Conservation (phyloP, 1,284 basidiomycete species). For the Sporisorium scitamineum region DNA sequence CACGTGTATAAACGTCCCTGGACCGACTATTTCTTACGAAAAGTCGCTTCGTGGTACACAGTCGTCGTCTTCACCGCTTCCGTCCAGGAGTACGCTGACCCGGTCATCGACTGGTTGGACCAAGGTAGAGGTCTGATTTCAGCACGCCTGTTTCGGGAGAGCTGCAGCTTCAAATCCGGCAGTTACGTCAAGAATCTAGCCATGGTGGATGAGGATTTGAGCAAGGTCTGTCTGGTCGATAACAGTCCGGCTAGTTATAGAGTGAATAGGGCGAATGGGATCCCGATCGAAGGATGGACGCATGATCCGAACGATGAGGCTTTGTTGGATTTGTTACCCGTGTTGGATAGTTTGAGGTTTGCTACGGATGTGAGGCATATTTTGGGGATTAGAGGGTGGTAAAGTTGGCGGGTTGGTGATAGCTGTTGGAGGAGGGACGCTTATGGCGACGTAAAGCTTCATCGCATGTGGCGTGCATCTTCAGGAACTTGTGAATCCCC, state of each 20-base stretch:
- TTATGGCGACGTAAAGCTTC: too few relatives aligned
- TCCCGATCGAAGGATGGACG: constrained; percentile 99
- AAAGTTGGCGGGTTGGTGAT: too few relatives aligned
- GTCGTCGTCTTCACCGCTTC: constrained; percentile 98
- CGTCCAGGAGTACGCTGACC: constrained; percentile 99
- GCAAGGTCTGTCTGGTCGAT: constrained; percentile 91
- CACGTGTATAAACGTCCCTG: constrained; percentile 99
- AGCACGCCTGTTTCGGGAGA: constrained; percentile 92
- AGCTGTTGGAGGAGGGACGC: too few relatives aligned
- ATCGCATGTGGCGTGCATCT: neutral
- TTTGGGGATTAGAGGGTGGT: constrained; percentile 77
- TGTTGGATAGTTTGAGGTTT: constrained; percentile 94
- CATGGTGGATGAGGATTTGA: constrained; percentile 87
- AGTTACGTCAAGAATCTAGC: constrained; percentile 94
- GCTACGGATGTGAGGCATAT: constrained; percentile 94
- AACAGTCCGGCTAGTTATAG: constrained; percentile 95
- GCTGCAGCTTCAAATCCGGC: constrained; percentile 91
- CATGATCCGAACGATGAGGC: constrained; percentile 97
- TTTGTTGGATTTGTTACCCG: constrained; percentile 90
- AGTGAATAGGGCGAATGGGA: constrained; percentile 95
- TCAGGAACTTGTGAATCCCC: too few relatives aligned
- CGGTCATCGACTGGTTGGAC: constrained; percentile 99
- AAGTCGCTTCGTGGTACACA: constrained; percentile 96
- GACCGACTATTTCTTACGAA: constrained; percentile 74
- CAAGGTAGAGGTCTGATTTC: constrained; percentile 85